phyloP scores from a whole-genome alignment of 2,329 filamentous ascomycete species.

The Mycocentrospora acerina region DNA sequence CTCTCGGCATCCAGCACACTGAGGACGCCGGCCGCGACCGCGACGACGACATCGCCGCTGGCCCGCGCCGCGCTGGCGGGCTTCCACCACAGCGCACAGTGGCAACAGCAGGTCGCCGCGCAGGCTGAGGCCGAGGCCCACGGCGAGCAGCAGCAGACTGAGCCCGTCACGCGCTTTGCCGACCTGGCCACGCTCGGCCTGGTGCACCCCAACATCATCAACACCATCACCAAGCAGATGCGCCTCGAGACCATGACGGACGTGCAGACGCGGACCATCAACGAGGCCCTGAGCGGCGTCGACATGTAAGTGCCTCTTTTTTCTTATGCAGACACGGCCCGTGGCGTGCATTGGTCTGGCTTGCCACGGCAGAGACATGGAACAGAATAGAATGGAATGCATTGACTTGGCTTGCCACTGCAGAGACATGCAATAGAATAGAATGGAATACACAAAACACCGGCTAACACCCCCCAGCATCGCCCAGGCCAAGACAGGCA shows the following conservation, averaged over 20 bases:
- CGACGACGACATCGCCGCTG: conserved; percentile 1
- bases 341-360: no score
- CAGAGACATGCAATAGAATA: no score
- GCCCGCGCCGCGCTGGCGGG: conserved; percentile 25
- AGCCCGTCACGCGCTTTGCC: conserved; percentile 45
- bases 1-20: conserved; percentile 21
- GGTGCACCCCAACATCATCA: conserved; percentile 67
- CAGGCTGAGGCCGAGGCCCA: conserved; percentile 19
- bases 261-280: conserved; percentile 83
- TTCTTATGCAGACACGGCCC: no score
- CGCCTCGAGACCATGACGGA: conserved; percentile 84
- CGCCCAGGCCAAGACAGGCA: conserved; percentile 94
- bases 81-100: conserved; percentile 44
- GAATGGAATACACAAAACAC: not conserved
- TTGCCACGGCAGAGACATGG: no score
- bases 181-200: conserved; percentile 47
- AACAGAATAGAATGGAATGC: no score
- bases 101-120: conserved; percentile 38
- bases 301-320: conserved; percentile 88
- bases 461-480: conserved; percentile 46
- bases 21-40: conserved; percentile 19
- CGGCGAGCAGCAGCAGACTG: conserved; percentile 18
- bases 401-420: no score
- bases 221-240: conserved; percentile 71
- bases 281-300: conserved; percentile 72